Evolutionary conservation across 192 early-diverging fungal species (phyloP).

Genomic region (Linnemannia hyalina): DNA sequence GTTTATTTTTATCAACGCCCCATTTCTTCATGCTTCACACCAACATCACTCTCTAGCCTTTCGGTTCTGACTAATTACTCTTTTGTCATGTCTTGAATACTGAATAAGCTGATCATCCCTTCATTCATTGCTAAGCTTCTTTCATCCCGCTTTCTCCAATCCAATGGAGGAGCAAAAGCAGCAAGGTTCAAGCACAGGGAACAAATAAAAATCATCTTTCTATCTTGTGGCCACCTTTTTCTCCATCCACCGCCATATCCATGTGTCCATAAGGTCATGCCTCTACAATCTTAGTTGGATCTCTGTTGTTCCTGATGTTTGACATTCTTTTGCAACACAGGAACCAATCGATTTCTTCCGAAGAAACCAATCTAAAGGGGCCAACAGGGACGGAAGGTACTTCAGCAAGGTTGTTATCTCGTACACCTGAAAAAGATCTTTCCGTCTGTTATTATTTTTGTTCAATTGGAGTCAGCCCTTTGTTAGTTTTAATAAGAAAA

Average conservation of each 20-base stretch:
- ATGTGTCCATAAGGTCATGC: neutral
- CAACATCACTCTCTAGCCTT: neutral
- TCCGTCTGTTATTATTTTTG: neutral
- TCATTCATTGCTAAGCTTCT: too few species aligned
- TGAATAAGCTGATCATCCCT: too few species aligned
- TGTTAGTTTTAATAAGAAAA: neutral
- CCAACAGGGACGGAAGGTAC: neutral
- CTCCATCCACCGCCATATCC: neutral
- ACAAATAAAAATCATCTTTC: neutral
- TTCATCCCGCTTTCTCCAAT: neutral
- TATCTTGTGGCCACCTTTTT: neutral
- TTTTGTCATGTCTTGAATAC: too few species aligned
- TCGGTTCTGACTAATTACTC: too few species aligned
- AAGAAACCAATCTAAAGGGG: neutral
- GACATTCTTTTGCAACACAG: neutral
- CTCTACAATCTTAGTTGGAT: neutral
- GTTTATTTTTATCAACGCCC: neutral
- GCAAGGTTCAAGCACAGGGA: neutral
- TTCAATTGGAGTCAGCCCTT: neutral
- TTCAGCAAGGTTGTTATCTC: neutral
- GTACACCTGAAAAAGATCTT: conserved; percentile 1
- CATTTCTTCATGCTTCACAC: neutral
- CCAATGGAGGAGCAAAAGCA: neutral
- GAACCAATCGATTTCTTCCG: neutral
- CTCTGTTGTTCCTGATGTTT: neutral